Evolutionary conservation across 768 basidiomycete species (phyloP), one percentile per base, ranked within the genome.

Genomic region (Rhodosporidiobolus odoratus): DNA sequence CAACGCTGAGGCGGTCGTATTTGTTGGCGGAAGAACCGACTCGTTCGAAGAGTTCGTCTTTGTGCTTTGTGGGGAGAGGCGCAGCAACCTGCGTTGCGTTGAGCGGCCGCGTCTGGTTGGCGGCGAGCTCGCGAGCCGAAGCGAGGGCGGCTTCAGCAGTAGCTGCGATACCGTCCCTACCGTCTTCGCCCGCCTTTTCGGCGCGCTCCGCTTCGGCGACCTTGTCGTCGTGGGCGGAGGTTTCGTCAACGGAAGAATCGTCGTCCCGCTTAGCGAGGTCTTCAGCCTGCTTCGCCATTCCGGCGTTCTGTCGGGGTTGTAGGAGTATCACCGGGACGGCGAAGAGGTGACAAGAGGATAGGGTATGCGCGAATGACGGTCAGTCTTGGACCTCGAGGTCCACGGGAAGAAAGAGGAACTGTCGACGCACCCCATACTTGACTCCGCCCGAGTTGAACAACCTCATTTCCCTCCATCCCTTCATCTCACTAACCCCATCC

Each of bases 1-100:
- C 92, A 77, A 95, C 92, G 4, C 91, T 92, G 58, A 97, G 82
- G 38, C 89, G 85, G 78, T 97, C 94, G 79, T 96, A 97, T 35
- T 90, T 88, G 23, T 85, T 85, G 0, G 91, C 93, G 73, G 90
- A 89, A 16, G 93, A 94, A 6, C 94, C 94, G 4, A 91, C 86
- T 40, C 91, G 89, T 75, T 94, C 89, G 73, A 88, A 81, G 78
- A 88, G 82, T 64, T 85, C 84, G 65, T 85, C 83, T 54, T 75
- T 77, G 53, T 45, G 8, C 54, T 65, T 68, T 43, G 66, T 50
- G 38, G 66, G 64, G 3, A 54, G 34, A 7, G 53, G 52, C 30
- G 64, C 66, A 4, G 43, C 45, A 34, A 52, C 34, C 30, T 43
- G 47, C 40, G 50, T 32, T 34, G 41, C 43, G 62, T 69, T 35